Evolutionary conservation across 495 filamentous ascomycete genomes (phyloP).

Genomic region (Aspergillus conjunctus): DNA sequence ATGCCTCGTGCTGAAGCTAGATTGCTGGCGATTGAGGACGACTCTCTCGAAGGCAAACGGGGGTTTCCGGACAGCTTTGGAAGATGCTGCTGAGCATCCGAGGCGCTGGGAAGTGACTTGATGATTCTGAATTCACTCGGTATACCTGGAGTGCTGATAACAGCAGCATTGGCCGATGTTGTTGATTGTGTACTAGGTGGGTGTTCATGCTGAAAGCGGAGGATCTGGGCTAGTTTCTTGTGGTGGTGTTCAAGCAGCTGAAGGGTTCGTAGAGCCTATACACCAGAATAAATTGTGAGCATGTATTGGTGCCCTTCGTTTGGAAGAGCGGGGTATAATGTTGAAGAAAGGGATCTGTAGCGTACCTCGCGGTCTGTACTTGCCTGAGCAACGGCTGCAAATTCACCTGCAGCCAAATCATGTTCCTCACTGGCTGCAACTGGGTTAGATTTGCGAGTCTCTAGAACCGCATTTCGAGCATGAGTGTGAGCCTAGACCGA

Average conservation of each 20-base stretch:
- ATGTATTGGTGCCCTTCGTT: background rate
- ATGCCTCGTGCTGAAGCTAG: slow-evolving; percentile 88
- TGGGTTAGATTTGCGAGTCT: slow-evolving; percentile 73
- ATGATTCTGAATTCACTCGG: slow-evolving; percentile 27
- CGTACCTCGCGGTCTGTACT: slow-evolving; percentile 74
- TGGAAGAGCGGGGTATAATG: background rate
- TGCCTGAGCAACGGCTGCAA: slow-evolving; percentile 74
- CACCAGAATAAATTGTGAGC: background rate
- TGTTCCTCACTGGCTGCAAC: slow-evolving; percentile 84
- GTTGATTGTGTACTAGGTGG: slow-evolving; percentile 39
- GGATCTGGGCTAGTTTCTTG: slow-evolving; percentile 71
- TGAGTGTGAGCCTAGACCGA: slow-evolving; percentile 78
- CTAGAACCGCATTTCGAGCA: slow-evolving; percentile 75
- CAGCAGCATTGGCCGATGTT: slow-evolving; percentile 7
- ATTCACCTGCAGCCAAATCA: slow-evolving; percentile 85
- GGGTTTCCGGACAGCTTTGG: slow-evolving; percentile 43
- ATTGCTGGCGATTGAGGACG: slow-evolving; percentile 89
- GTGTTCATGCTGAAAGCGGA: slow-evolving; percentile 69
- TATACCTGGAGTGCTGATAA: slow-evolving; percentile 20
- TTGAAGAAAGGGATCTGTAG: background rate
- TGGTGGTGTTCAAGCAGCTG: slow-evolving; percentile 86
- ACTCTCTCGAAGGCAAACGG: slow-evolving; percentile 62
- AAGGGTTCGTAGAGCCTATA: slow-evolving; percentile 75
- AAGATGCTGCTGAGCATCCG: slow-evolving; percentile 38
- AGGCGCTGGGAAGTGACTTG: slow-evolving; percentile 32